Evolutionary conservation across 352 stramenopile species (phyloP), one percentile per base, ranked within the genome.

Genomic region (Aphanomyces stellatus): DNA sequence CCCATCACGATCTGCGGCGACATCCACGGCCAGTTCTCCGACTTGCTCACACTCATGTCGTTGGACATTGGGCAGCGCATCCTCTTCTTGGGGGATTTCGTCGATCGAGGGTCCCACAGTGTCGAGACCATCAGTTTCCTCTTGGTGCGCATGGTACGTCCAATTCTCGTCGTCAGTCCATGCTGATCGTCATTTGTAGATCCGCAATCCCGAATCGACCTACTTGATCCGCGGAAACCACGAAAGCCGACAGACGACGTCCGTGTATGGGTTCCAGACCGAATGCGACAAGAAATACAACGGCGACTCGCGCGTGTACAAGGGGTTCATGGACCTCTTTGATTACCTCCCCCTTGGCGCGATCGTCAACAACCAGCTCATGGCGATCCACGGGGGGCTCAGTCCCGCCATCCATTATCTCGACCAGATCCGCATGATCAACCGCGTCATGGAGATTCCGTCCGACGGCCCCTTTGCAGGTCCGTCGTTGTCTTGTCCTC

Each of bases 71-170:
- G 95, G 19, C 84, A 87, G 59, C 90, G 76, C 59, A 97, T 92
- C 72, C 77, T 99, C 30, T 99, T 99, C 74, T 74, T 99, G n/a
- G 96, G 96, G 4, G 96, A 99, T 78, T 99, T 98, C 74, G 95
- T 99, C 27, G 96, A 99, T 82, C 82, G 96, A 43, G 96, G 96
- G 11, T 89, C 94, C 65, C 97, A 98, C 78, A 96, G 82, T 35
- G 90, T 98, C n/a, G 93, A 98, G 75, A 97, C 88, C 17, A 81
- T 98, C 42, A 90, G 77, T 62, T 70, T 98, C 48, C 77, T 99
- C 43, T 84, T 97, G 24, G 93, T 96, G 69, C 78, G 88, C 13
- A 90, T 88, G 64, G 79, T 80, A 64, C 6, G 30, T 11, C 3
- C 22, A 15, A 3, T 25, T 6, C 4, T 13, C 13, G 28, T 35